phyloP scores from a whole-genome alignment of 352 stramenopile genomes.

The Globisporangium nunn region DNA sequence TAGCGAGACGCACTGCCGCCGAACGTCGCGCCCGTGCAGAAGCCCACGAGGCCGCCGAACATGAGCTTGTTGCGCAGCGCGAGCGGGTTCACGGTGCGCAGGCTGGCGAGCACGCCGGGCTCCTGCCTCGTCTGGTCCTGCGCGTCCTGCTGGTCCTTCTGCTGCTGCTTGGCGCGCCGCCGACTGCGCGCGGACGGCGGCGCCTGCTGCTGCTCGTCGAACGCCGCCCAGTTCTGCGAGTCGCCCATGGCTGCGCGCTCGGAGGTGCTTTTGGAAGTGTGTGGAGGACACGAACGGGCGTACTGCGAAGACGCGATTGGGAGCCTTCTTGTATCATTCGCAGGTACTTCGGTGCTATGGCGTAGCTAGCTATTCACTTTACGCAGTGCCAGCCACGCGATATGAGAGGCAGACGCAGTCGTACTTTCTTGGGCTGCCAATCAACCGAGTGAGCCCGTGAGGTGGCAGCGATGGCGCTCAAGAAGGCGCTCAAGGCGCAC shows the following conservation, averaged over 20 bases:
- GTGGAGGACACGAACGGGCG: too few species aligned
- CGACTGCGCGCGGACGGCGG: slow-evolving; percentile 9
- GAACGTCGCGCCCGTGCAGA: slow-evolving; percentile 71
- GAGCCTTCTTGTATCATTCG: too few species aligned
- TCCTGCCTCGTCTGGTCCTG: not conserved
- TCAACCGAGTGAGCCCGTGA: too few species aligned
- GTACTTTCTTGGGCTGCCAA: too few species aligned
- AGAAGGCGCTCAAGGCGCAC: slow-evolving; percentile 57
- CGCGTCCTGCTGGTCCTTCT: not conserved
- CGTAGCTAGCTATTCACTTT: too few species aligned
- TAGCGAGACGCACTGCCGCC: slow-evolving; percentile 35
- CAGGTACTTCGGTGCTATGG: too few species aligned
- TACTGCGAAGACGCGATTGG: too few species aligned
- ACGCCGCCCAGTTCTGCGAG: slow-evolving; percentile 79
- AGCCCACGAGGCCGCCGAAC: slow-evolving; percentile 72
- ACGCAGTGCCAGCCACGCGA: too few species aligned
- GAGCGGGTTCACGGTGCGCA: slow-evolving; percentile 31
- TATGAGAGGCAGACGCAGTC: too few species aligned
- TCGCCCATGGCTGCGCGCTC: slow-evolving; percentile 34
- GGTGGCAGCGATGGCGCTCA: slow-evolving; percentile 30
- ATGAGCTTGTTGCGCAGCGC: slow-evolving; percentile 65
- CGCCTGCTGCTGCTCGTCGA: slow-evolving; percentile 33
- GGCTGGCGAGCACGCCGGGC: slow-evolving; percentile 6
- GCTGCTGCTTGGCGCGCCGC: slow-evolving; percentile 3
- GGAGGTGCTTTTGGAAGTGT: not conserved